These are phyloP conservation scores for Beauveria pseudobassiana DNA, from an alignment of 2,329 filamentous ascomycete genomes.

Conservation along the genomic window DNA sequence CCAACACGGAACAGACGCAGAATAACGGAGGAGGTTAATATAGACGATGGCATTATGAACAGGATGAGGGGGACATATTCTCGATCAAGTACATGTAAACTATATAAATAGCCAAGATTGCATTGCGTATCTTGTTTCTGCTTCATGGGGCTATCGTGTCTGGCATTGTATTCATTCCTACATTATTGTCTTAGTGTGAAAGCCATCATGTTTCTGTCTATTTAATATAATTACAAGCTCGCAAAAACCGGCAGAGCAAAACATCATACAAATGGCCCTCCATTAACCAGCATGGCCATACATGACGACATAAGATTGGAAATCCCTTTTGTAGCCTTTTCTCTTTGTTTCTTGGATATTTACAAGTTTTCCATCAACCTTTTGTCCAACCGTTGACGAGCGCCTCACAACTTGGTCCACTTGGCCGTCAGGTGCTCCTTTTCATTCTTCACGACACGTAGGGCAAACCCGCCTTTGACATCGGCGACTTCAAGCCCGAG, in stretches of 20 bases:
- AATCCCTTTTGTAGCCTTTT: background rate
- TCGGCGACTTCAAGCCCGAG: slow-evolving; percentile 5
- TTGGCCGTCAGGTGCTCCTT: slow-evolving; percentile 10
- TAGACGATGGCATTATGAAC: background rate
- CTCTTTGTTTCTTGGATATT: background rate
- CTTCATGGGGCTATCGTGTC: too few species aligned
- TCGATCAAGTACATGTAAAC: too few species aligned
- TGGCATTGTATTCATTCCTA: too few species aligned
- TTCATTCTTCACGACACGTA: slow-evolving; percentile 8
- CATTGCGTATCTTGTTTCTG: too few species aligned
- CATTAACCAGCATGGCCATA: background rate
- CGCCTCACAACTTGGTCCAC: background rate
- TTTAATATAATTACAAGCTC: background rate
- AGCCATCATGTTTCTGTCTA: background rate
- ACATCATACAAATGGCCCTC: background rate
- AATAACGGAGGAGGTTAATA: background rate
- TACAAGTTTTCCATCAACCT: background rate
- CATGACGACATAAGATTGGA: too few species aligned
- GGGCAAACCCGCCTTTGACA: background rate
- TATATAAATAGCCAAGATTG: too few species aligned
- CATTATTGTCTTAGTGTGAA: too few species aligned
- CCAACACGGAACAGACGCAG: background rate
- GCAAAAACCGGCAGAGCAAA: background rate
- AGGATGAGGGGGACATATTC: too few species aligned
- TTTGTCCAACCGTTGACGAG: background rate